Base-by-base conservation (phyloP, 1,139 yeast species). In the Casaregolazyma suthepensis region DNA sequence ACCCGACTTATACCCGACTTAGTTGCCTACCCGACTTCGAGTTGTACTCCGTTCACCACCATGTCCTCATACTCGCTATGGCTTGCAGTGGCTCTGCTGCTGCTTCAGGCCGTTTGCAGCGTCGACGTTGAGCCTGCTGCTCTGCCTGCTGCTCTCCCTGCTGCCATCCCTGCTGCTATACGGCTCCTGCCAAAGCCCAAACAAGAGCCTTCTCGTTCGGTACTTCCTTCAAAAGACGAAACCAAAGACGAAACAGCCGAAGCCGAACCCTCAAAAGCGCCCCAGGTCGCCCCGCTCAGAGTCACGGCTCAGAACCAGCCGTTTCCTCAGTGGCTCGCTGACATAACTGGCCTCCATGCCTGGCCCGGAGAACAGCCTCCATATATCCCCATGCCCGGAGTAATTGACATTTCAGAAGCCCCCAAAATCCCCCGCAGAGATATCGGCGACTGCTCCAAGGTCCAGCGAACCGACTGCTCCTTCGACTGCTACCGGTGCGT, bases 351-450 rank as follows among this genome's bases (percentile, higher is more conserved):
- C 0, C 66, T 88, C 50, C 70, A 63, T 0, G 77, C 77, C 54
- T 90, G 98, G 98, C 97, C 97, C 0, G 91, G 84, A 0, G 67
- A 80, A 52, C 82, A 84, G 50, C 96, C 96, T 2, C 96, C 97
- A 0, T 90, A 87, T 66, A 83, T 90, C 35, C 91, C 96, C 1
- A 71, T 87, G 57, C 87, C 83, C 59, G 54, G 52, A 10, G 82
- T 83, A 60, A 81, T 90, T 57, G 79, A 86, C 63, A 73, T 88
- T 52, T 59, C 63, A 9, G 65, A 65, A 22, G 74, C 87, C 40
- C 83, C 85, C 5, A 57, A 68, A 26, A 72, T 76, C 42, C 76
- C 80, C 12, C 66, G 66, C 5, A 83, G 90, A 60, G 63, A 67
- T 5, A 83, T 80, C 56, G 90, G 89, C 0, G 71, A 72, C 31